phyloP scores from a whole-genome alignment of 306 rosid genomes.

The cucumber (Cucumis sativus) region DNA sequence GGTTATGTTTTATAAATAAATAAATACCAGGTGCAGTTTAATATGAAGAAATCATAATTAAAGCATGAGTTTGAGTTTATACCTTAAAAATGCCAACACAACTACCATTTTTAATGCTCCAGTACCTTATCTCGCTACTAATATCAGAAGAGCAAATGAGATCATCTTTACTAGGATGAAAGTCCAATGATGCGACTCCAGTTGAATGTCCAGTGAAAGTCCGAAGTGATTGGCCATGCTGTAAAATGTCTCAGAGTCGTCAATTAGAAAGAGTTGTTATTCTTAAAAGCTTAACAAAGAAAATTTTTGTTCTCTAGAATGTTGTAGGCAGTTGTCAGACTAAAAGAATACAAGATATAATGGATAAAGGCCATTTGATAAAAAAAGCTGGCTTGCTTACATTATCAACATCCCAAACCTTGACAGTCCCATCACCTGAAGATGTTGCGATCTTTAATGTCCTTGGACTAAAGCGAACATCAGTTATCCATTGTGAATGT shows the following conservation, averaged over 20 bases:
- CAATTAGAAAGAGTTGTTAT: background rate
- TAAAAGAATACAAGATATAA: background rate
- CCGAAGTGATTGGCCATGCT: slow-evolving; percentile 62
- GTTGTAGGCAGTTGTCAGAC: background rate
- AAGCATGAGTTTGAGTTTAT: background rate
- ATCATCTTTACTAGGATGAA: slow-evolving; percentile 63
- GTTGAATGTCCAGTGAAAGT: slow-evolving; percentile 59
- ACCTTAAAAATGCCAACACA: slow-evolving; percentile 68
- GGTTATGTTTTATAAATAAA: background rate
- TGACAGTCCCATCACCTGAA: slow-evolving; percentile 72
- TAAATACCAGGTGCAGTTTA: background rate
- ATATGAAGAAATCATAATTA: background rate
- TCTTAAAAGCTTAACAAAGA: background rate
- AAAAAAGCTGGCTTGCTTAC: slow-evolving; percentile 27
- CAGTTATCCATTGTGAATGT: slow-evolving; percentile 68
- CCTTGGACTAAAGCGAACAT: slow-evolving; percentile 62
- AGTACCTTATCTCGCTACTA: slow-evolving; percentile 59
- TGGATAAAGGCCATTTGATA: slow-evolving; percentile 8
- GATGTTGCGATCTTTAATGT: slow-evolving; percentile 58
- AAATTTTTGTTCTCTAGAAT: background rate
- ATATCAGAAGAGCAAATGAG: slow-evolving; percentile 67
- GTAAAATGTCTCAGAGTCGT: slow-evolving; percentile 15
- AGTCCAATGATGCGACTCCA: slow-evolving; percentile 64
- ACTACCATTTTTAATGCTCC: slow-evolving; percentile 61
- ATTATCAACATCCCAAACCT: slow-evolving; percentile 70